A percentile compares a stretch with the other conserved stretches of the same genome.
phyloP scores from a whole-genome alignment of 164 flowering plant genomes.

The Vitis rotundifolia region DNA sequence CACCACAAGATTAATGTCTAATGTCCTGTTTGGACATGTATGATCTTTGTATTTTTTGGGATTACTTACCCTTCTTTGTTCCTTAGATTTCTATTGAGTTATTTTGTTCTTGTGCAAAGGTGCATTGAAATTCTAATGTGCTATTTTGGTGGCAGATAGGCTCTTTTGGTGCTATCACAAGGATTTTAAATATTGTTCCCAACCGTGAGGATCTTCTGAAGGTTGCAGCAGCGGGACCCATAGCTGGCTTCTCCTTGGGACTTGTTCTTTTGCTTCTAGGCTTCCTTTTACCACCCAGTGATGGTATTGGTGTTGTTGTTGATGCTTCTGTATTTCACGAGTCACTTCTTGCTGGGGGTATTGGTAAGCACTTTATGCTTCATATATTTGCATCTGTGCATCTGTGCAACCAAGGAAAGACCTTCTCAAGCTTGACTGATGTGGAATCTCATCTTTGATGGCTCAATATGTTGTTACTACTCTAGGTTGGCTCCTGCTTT shows the following conservation, averaged over 20 bases:
- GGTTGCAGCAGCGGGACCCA: conserved; percentile 89
- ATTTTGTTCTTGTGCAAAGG: not conserved
- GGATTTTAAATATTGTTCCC: conserved; percentile 77
- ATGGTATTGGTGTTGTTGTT: conserved; percentile 85
- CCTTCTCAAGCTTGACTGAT: not conserved
- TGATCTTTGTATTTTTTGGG: too few relatives aligned
- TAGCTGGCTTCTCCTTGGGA: conserved; percentile 90
- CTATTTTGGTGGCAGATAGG: conserved; percentile 87
- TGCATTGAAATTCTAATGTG: conserved; percentile 28
- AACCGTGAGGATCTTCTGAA: conserved; percentile 95
- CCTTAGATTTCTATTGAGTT: not conserved
- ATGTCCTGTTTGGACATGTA: too few relatives aligned
- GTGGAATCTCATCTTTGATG: not conserved
- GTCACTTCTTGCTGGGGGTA: conserved; percentile 86
- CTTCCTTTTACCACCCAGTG: conserved; percentile 84
- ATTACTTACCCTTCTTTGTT: too few relatives aligned
- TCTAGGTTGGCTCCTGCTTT: not conserved
- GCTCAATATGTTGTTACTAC: not conserved
- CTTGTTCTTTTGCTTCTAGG: conserved; percentile 79
- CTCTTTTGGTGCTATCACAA: conserved; percentile 94
- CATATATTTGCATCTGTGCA: not conserved
- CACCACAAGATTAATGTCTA: too few relatives aligned
- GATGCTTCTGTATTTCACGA: conserved; percentile 92
- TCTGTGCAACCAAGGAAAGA: not conserved
- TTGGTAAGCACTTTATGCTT: conserved; percentile 54